Evolutionary conservation across 768 basidiomycete species (phyloP), one percentile per base, ranked within the genome.

Genomic region (Trametes sanguinea): DNA sequence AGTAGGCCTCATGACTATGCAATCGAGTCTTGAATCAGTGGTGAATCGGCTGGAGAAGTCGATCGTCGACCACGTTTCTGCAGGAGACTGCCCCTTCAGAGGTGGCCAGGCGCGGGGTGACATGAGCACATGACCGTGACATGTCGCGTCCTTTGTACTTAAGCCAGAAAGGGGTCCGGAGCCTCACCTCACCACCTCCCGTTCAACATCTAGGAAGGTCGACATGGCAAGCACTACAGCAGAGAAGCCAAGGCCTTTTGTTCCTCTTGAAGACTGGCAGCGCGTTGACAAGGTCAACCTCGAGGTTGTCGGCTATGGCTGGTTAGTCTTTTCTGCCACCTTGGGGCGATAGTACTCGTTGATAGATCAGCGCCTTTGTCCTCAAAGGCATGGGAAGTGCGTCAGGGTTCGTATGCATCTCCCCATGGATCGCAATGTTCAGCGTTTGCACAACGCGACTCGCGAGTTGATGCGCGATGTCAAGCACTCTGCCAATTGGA

Each of bases 401-500:
- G 44, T 32, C 7, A 10, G n/a, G 2, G 54, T 54, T 2, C 61
- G 61, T 27, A 48, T 62, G 42, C 54, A 62, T 22, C 54, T 62
- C 7, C 61, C 61, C 4, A 51, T 51, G 48, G 54, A 62, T n/a
- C 45, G 39, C 17, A 22, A 55, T 3, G 45, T 44, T 32, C 39
- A 56, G 17, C 30, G 54, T 37, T 39, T 50, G 30, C 30, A 22
- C 43, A 17, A 32, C 43, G 54, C 47, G 32, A 33, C 55, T 17
- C 50, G 47, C 37, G 50, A 51, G 33, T 29, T 50, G 8, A 48
- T 55, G 13, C 53, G 53, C 16, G 46, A 51, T 53, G 37, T 61
- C 6, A 61, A 61, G 60, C 60, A 61, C 17, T 47, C 60, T 1
- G 40, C 40, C 3, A 27, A 35, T 17, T 61, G 60, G 60, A 11